Conservation (phyloP, 768 basidiomycete genomes). For the Fomitopsis serialis region DNA sequence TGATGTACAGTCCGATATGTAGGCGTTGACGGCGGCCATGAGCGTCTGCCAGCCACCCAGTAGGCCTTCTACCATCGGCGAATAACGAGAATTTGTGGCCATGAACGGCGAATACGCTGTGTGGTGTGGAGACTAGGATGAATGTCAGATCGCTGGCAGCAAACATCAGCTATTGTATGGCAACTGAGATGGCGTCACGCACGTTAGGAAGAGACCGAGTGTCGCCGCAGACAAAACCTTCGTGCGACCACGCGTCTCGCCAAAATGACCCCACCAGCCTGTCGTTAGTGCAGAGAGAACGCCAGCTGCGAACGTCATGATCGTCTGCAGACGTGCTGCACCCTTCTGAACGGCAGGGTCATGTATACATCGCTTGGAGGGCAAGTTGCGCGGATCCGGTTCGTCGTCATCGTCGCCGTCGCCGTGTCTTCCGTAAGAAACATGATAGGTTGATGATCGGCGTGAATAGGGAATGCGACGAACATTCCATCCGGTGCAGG, state of each 20-base stretch:
- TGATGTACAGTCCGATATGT: constrained; percentile 77
- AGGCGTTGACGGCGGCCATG: constrained; percentile 60
- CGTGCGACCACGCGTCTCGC: constrained; percentile 74
- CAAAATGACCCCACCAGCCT: constrained; percentile 81
- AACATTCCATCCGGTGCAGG: constrained; percentile 10
- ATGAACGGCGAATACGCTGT: constrained; percentile 52
- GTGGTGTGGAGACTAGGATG: constrained; percentile 68
- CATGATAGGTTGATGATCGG: background rate
- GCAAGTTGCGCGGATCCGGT: constrained; percentile 33
- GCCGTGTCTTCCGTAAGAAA: constrained; percentile 6
- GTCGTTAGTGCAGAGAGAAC: constrained; percentile 76
- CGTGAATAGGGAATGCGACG: constrained; percentile 5
- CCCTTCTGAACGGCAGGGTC: constrained; percentile 60
- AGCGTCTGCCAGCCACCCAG: constrained; percentile 74
- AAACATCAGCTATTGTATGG: constrained; percentile 1
- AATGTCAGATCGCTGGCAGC: constrained; percentile 66
- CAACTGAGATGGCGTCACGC: constrained; percentile 31
- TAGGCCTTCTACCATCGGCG: constrained; percentile 75
- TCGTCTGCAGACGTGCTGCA: constrained; percentile 70
- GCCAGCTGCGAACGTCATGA: constrained; percentile 75
- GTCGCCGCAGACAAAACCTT: constrained; percentile 63
- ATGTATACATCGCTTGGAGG: constrained; percentile 33
- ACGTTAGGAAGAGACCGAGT: constrained; percentile 72
- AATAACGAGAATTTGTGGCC: constrained; percentile 76
- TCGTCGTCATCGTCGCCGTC: constrained; percentile 25